Percentiles rank a stretch among this genome's conserved stretches.
Conservation (phyloP, 2,329 filamentous ascomycete genomes). For the Aspergillus novoparasiticus region DNA sequence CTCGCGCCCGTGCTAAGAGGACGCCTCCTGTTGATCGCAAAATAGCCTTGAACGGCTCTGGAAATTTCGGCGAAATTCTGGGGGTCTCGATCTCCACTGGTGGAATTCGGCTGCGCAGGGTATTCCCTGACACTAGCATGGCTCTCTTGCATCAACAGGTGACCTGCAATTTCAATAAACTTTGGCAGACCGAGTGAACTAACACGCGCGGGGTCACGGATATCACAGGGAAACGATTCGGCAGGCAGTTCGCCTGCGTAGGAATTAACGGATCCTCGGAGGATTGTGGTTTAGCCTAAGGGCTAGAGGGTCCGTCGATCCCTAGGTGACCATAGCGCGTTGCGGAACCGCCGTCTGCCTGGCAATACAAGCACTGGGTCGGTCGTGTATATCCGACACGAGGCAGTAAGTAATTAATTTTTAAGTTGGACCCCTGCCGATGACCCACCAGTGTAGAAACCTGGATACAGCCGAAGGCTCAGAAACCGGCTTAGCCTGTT, state of each 20-base stretch:
- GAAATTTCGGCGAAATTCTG: conserved; percentile 3
- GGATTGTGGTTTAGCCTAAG: not conserved
- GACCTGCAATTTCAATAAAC: conserved; percentile 3
- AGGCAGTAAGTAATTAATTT: conserved; percentile 1
- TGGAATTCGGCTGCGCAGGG: not conserved
- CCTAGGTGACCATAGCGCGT: not conserved
- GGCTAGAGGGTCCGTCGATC: not conserved
- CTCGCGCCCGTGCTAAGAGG: not conserved
- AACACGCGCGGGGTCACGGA: not conserved
- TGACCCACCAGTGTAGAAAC: conserved; percentile 1
- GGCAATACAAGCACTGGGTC: not conserved
- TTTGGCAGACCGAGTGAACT: not conserved
- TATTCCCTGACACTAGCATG: not conserved
- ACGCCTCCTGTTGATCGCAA: conserved; percentile 6
- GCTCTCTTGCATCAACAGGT: not conserved
- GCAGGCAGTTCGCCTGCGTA: not conserved
- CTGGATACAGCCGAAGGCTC: not conserved
- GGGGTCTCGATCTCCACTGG: not conserved
- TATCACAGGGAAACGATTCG: not conserved
- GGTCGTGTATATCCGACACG: not conserved
- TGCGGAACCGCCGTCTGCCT: not conserved
- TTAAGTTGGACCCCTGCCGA: conserved; percentile 13
- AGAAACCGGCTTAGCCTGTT: conserved; percentile 5
- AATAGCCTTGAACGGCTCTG: not conserved
- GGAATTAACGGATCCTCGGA: not conserved